Conservation (phyloP, 2,329 filamentous ascomycete genomes). For the Pseudocercospora crystallina region DNA sequence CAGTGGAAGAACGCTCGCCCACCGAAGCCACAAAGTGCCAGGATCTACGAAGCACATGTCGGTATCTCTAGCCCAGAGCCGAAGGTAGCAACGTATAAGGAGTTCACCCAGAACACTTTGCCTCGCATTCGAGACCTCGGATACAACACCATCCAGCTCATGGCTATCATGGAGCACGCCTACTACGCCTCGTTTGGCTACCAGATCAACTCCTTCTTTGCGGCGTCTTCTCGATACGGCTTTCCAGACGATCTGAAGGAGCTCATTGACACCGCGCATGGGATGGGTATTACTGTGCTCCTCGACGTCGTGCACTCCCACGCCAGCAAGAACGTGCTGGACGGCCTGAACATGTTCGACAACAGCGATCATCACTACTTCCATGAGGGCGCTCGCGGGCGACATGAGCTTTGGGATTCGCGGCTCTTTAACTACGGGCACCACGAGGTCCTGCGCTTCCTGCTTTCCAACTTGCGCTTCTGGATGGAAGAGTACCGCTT, state of each 20-base stretch:
- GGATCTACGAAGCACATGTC: slow-evolving; percentile 98
- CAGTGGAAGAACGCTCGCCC: slow-evolving; percentile 80
- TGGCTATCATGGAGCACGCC: slow-evolving; percentile 99
- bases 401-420: slow-evolving; percentile 94
- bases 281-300: slow-evolving; percentile 84
- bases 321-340: slow-evolving; percentile 93
- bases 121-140: slow-evolving; percentile 86
- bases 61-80: slow-evolving; percentile 92
- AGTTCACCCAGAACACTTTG: slow-evolving; percentile 90
- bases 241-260: slow-evolving; percentile 93
- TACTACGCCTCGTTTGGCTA: slow-evolving; percentile 99
- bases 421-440: slow-evolving; percentile 94
- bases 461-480: slow-evolving; percentile 91
- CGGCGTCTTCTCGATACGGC: slow-evolving; percentile 92
- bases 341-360: slow-evolving; percentile 95
- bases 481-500: slow-evolving; percentile 99
- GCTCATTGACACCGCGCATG: slow-evolving; percentile 90
- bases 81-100: slow-evolving; percentile 90
- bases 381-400: slow-evolving; percentile 79
- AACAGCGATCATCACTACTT: slow-evolving; percentile 95
- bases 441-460: slow-evolving; percentile 92
- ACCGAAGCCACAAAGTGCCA: slow-evolving; percentile 78
- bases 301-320: slow-evolving; percentile 97
- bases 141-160: slow-evolving; percentile 97
- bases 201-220: slow-evolving; percentile 98